Evolutionary conservation across 331 rosid species (phyloP).

Genomic region (Pyracantha coccinea): DNA sequence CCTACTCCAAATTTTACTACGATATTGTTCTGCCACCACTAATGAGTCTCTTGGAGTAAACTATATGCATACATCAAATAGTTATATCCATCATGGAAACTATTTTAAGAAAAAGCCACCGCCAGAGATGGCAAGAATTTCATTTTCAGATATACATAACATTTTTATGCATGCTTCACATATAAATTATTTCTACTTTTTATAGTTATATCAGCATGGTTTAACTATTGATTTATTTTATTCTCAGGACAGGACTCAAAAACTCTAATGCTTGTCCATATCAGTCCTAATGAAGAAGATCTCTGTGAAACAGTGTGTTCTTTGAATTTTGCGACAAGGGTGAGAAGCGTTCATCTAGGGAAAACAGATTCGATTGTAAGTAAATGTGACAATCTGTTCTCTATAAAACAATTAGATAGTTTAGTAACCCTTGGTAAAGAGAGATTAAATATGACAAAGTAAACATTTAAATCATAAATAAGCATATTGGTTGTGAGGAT

Average conservation of each 20-base stretch:
- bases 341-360: slow-evolving; percentile 30
- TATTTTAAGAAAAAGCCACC: neutral
- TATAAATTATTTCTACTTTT: neutral
- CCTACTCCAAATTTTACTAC: neutral
- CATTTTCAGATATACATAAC: neutral
- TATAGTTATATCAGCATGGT: neutral
- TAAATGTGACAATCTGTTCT: neutral
- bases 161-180: neutral
- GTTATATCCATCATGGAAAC: neutral
- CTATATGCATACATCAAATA: neutral
- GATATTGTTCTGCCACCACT: no score
- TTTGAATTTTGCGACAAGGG: slow-evolving; percentile 32
- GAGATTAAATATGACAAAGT: neutral
- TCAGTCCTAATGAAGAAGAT: slow-evolving; percentile 37
- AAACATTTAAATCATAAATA: neutral
- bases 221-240: neutral
- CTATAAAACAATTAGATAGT: neutral
- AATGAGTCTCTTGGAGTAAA: neutral
- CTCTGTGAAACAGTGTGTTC: slow-evolving; percentile 34
- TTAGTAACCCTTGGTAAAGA: neutral
- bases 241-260: slow-evolving; percentile 34
- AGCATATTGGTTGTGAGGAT: neutral
- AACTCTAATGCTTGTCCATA: slow-evolving; percentile 35
- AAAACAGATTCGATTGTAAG: slow-evolving; percentile 19
- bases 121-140: neutral